phyloP scores from a whole-genome alignment of 2,329 filamentous ascomycete genomes.

The Akanthomyces lecanii region DNA sequence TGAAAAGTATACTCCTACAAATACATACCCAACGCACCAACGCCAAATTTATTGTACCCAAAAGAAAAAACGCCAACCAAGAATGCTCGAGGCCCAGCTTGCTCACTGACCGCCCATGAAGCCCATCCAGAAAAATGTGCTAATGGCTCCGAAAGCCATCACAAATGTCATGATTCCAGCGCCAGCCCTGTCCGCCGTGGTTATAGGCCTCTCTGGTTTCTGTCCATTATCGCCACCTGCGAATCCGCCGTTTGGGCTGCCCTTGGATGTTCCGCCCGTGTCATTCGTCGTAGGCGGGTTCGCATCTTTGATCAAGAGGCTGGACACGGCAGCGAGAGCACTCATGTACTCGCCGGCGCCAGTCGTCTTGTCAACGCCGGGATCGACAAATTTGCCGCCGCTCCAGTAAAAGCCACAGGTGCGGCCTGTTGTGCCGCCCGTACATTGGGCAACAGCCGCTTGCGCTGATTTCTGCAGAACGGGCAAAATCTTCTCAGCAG shows the following conservation, averaged over 20 bases:
- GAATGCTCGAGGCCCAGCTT: neutral
- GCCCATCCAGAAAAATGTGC: slow-evolving; percentile 50
- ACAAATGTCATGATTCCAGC: slow-evolving; percentile 46
- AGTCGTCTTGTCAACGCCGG: slow-evolving; percentile 40
- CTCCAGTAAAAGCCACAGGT: slow-evolving; percentile 60
- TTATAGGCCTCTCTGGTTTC: slow-evolving; percentile 29
- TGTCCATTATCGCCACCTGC: slow-evolving; percentile 26
- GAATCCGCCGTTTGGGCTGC: slow-evolving; percentile 33
- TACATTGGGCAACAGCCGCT: slow-evolving; percentile 60
- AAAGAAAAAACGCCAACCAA: slow-evolving; percentile 1
- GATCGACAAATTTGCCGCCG: slow-evolving; percentile 32
- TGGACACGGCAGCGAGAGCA: slow-evolving; percentile 49
- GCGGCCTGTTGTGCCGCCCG: slow-evolving; percentile 52
- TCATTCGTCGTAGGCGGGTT: slow-evolving; percentile 37
- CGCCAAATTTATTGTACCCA: neutral
- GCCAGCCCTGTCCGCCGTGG: slow-evolving; percentile 43
- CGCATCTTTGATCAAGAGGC: slow-evolving; percentile 38
- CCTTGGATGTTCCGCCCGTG: slow-evolving; percentile 44
- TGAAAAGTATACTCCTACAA: neutral
- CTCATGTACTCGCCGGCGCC: slow-evolving; percentile 55
- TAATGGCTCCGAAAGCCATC: slow-evolving; percentile 37
- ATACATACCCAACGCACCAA: neutral
- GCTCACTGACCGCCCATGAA: slow-evolving; percentile 24
- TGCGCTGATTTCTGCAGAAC: slow-evolving; percentile 54
- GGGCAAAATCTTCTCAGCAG: slow-evolving; percentile 49